Conservation (phyloP, 2,329 filamentous ascomycete species). For the Podosphaera xanthii region DNA sequence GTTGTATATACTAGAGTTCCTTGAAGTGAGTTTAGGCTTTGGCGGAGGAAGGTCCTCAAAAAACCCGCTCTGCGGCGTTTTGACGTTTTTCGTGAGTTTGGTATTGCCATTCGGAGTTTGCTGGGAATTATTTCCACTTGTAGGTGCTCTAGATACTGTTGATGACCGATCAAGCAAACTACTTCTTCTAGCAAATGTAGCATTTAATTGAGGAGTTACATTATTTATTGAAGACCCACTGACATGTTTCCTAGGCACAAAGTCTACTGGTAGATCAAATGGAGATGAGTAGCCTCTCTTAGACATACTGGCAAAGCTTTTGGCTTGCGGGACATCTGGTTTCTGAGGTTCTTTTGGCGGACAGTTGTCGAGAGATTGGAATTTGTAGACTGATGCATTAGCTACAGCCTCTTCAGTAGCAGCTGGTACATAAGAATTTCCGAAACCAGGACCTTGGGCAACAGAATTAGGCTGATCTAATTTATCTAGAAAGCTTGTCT, state of each 20-base stretch:
- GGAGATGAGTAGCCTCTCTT: conserved; percentile 87
- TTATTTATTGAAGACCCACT: conserved; percentile 24
- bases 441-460: not conserved
- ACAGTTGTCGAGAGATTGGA: conserved; percentile 8
- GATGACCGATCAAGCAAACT: conserved; percentile 10
- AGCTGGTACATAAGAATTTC: conserved; percentile 10
- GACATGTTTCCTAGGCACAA: conserved; percentile 43
- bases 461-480: not conserved
- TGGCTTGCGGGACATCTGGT: conserved; percentile 32
- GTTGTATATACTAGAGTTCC: conserved; percentile 19
- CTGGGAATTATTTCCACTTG: not conserved
- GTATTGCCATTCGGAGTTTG: not conserved
- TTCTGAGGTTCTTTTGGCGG: conserved; percentile 13
- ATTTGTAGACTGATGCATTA: conserved; percentile 7
- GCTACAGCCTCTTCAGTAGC: not conserved
- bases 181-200: conserved; percentile 13
- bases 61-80: conserved; percentile 31
- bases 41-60: conserved; percentile 54
- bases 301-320: conserved; percentile 76
- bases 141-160: conserved; percentile 2
- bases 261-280: conserved; percentile 82
- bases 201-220: conserved; percentile 3
- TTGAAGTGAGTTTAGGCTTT: conserved; percentile 36
- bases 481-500: conserved; percentile 9
- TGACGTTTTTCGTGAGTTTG: conserved; percentile 3